Conservation (phyloP, 2,329 filamentous ascomycete genomes). For the Colletotrichum spinosum region DNA sequence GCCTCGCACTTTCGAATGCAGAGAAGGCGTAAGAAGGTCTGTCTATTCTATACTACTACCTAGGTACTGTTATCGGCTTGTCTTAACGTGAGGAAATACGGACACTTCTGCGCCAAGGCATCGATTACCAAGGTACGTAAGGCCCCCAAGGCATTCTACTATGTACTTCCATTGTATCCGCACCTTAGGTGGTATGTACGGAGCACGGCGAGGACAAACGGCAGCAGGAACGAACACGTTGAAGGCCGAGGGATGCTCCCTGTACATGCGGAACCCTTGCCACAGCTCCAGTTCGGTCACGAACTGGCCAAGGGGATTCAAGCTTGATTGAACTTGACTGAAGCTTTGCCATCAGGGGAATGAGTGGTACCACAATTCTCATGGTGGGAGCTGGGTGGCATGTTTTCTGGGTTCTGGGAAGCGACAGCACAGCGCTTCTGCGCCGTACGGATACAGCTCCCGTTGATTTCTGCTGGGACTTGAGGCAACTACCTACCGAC, state of each 20-base stretch:
- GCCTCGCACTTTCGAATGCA: no score
- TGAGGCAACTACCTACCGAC: neutral
- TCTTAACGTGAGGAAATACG: no score
- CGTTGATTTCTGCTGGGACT: conserved; percentile 1
- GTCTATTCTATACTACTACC: no score
- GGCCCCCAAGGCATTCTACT: no score
- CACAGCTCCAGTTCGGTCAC: no score
- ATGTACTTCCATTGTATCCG: no score
- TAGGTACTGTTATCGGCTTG: no score
- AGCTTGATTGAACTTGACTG: neutral
- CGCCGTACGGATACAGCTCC: neutral
- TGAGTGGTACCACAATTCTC: conserved; percentile 30
- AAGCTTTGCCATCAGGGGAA: neutral
- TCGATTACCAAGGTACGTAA: no score
- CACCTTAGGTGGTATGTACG: neutral
- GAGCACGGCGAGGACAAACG: conserved; percentile 4
- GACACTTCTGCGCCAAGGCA: no score
- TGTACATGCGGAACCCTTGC: conserved; percentile 2
- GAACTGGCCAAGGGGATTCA: no score
- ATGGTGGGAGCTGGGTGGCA: conserved; percentile 22
- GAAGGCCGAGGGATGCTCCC: conserved; percentile 18
- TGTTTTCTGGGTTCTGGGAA: conserved; percentile 14
- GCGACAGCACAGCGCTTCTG: neutral
- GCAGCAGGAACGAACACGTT: conserved; percentile 17
- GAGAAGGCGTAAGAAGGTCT: no score